Conservation (phyloP, 1,284 basidiomycete genomes). For the Ceratobasidium sp. region DNA sequence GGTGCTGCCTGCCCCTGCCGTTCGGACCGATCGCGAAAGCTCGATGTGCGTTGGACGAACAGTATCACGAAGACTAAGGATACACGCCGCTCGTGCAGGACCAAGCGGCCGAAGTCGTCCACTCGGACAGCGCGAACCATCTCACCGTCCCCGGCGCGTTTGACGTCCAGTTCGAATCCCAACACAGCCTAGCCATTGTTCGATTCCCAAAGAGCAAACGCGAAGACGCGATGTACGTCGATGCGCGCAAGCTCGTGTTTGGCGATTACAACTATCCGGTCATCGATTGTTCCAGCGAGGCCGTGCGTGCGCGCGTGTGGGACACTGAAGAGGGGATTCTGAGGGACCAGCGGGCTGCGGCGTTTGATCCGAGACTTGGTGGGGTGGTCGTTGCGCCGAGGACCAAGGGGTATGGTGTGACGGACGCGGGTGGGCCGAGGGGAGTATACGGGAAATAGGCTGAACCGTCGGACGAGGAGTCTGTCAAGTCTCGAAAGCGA, state of each 20-base stretch:
- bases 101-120: slow-evolving; percentile 77
- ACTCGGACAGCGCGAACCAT: slow-evolving; percentile 55
- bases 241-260: slow-evolving; percentile 82
- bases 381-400: slow-evolving; percentile 26
- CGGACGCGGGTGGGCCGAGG: slow-evolving; percentile 55
- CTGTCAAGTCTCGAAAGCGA: neutral
- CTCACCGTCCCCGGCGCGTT: slow-evolving; percentile 56
- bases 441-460: slow-evolving; percentile 49
- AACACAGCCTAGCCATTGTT: slow-evolving; percentile 54
- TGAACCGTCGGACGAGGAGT: neutral
- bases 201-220: slow-evolving; percentile 65
- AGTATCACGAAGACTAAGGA: slow-evolving; percentile 68
- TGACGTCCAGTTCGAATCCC: slow-evolving; percentile 61
- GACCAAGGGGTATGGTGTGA: slow-evolving; percentile 71
- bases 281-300: slow-evolving; percentile 86
- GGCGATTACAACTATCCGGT: slow-evolving; percentile 95
- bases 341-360: slow-evolving; percentile 76
- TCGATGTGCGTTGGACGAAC: slow-evolving; percentile 58
- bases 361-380: slow-evolving; percentile 66
- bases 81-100: slow-evolving; percentile 81
- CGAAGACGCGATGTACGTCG: slow-evolving; percentile 79
- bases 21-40: too few species aligned
- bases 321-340: slow-evolving; percentile 78
- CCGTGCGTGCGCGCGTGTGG: slow-evolving; percentile 75
- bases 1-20: too few species aligned